Percentiles rank a stretch among this genome's conserved stretches.
Conservation (phyloP, 768 basidiomycete species). For the Pulveroboletus sp. region DNA sequence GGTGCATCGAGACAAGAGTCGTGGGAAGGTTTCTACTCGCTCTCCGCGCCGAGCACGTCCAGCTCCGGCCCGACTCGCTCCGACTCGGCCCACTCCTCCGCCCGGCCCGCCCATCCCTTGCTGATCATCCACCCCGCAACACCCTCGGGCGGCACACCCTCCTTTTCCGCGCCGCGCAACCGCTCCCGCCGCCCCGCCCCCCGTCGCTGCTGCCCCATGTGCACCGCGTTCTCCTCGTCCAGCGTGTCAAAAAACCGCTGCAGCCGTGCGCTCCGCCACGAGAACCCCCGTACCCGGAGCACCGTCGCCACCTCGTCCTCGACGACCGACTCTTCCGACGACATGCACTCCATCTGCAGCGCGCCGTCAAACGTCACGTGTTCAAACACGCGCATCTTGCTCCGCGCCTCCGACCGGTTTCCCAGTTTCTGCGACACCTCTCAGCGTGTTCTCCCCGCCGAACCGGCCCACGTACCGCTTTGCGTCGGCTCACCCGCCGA, state of each 20-base stretch:
- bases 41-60: conserved; percentile 56
- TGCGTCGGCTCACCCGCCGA: conserved; percentile 58
- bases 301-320: conserved; percentile 31
- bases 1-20: conserved; percentile 47
- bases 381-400: conserved; percentile 50
- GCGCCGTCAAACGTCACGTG: conserved; percentile 70
- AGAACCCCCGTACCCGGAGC: conserved; percentile 54
- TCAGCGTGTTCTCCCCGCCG: not conserved
- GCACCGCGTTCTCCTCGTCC: conserved; percentile 52
- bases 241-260: conserved; percentile 57
- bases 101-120: conserved; percentile 52
- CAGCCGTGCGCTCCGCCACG: conserved; percentile 69
- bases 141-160: conserved; percentile 63
- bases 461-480: conserved; percentile 43
- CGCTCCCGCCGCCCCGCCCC: conserved; percentile 58
- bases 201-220: conserved; percentile 53
- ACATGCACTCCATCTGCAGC: conserved; percentile 74
- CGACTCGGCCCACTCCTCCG: conserved; percentile 37
- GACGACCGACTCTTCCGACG: conserved; percentile 72
- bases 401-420: conserved; percentile 59
- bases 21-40: conserved; percentile 36
- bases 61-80: conserved; percentile 43
- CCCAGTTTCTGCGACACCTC: conserved; percentile 49
- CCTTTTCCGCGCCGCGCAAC: conserved; percentile 51
- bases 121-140: conserved; percentile 77